Evolutionary conservation across 2,329 filamentous ascomycete species (phyloP), one percentile per base, ranked within the genome.

Genomic region (Truncatella angustata): DNA sequence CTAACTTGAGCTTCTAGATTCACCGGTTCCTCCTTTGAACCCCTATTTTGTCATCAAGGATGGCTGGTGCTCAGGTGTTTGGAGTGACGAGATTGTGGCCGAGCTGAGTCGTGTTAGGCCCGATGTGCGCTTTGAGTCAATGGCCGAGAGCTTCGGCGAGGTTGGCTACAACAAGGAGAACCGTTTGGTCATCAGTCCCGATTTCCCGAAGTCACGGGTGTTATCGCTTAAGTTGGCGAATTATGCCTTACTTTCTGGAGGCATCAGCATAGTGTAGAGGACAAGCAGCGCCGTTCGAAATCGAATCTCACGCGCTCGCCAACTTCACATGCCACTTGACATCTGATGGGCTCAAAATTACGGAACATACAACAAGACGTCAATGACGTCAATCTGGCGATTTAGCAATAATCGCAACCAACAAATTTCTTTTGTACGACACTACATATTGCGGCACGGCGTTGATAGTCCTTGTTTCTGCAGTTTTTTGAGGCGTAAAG

Each of bases 11-110:
- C 14, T 28, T 5, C 9, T 26, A 85, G 87, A 91, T 63, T 88
- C 86, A 2, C 81, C 85, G 3, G 77, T 87, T 12, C 87, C 86
- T 3, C 80, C 85, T 1, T 70, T 90, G 4, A 90, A 91, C 60
- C 88, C 88, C 0, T 90, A 86, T 62, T 91, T 90, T 64, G 72
- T 86, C 51, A 70, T 90, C 37, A 72, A 77, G 30, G 74, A 83
- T 43, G 79, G 80, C 34, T 70, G 74, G 60, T 87, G 84, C 60
- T 84, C 81, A 1, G 88, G 88, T 4, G 78, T 91, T 2, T 91
- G 87, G 88, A 90, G 84, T 63, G 81, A 87, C 7, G 66, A 72
- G 6, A 90, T 91, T 42, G 70, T 90, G 9, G 71, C 78, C 21
- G 77, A 82, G 52, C 76, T 91, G 49, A 73, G 76, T 28, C 72